These are phyloP conservation scores for Phytophthora hibernalis DNA, from an alignment of 352 stramenopile genomes.

Conservation along the genomic window DNA sequence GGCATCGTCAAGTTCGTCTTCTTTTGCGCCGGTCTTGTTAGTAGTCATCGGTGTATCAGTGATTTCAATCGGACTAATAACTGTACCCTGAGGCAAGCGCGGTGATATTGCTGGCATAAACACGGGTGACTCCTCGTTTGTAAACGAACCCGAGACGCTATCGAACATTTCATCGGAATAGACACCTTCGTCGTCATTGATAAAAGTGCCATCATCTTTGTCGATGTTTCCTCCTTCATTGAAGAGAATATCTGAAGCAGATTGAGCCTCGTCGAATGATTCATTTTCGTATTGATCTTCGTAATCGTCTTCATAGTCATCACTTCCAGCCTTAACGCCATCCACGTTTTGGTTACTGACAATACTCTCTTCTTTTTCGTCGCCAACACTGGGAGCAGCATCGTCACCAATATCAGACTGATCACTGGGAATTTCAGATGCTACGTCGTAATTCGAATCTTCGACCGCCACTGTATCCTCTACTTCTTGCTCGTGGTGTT, in stretches of 20 bases:
- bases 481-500: conserved; percentile 3
- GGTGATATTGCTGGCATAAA: too few relatives aligned
- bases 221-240: conserved; percentile 1
- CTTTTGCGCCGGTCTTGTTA: too few relatives aligned
- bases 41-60: too few relatives aligned
- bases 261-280: conserved; percentile 50
- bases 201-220: background rate
- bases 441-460: conserved; percentile 14
- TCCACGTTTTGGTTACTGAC: conserved; percentile 6
- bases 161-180: conserved; percentile 57
- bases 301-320: conserved; percentile 28
- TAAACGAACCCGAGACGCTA: background rate
- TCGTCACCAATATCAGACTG: conserved; percentile 9
- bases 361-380: conserved; percentile 20
- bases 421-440: conserved; percentile 17
- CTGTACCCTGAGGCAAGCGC: too few relatives aligned
- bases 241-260: conserved; percentile 7
- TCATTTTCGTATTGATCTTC: conserved; percentile 56
- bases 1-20: too few relatives aligned
- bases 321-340: background rate
- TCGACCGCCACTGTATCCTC: conserved; percentile 8
- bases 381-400: conserved; percentile 5
- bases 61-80: too few relatives aligned
- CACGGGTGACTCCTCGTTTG: too few relatives aligned
- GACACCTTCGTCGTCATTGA: conserved; percentile 19